Conservation (phyloP, 352 stramenopile genomes). For the Phytopythium helicoides region DNA sequence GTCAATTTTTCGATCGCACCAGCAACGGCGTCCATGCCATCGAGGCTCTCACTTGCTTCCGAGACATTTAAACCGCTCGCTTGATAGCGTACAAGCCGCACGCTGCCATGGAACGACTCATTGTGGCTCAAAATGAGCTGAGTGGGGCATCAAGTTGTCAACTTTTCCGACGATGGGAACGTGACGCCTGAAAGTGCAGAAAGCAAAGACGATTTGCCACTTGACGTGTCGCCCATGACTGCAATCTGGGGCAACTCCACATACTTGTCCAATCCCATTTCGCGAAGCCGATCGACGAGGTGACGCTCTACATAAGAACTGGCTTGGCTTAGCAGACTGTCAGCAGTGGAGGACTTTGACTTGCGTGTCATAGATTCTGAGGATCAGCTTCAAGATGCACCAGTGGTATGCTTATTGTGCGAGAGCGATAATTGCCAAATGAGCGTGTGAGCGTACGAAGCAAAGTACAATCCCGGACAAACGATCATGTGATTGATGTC, state of each 20-base stretch:
- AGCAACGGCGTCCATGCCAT: constrained; percentile 36
- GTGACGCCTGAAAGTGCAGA: constrained; percentile 79
- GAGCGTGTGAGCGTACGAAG: too few relatives aligned
- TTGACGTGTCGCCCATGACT: constrained; percentile 90
- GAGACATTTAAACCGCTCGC: constrained; percentile 11
- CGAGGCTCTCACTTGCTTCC: constrained; percentile 17
- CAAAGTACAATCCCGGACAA: too few relatives aligned
- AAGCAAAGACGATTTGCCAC: constrained; percentile 86
- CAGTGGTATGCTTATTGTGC: too few relatives aligned
- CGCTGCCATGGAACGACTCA: constrained; percentile 35
- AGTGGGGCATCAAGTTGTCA: constrained; percentile 81
- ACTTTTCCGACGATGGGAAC: constrained; percentile 74
- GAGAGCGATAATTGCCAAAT: too few relatives aligned
- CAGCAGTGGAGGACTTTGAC: background rate
- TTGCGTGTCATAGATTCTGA: too few relatives aligned
- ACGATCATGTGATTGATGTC: too few relatives aligned
- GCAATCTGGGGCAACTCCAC: constrained; percentile 89
- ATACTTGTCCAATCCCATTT: constrained; percentile 61
- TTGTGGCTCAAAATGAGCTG: constrained; percentile 62
- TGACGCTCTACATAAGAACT: constrained; percentile 15
- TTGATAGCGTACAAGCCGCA: constrained; percentile 65
- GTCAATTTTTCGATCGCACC: constrained; percentile 42
- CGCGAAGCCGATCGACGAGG: constrained; percentile 47
- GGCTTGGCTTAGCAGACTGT: background rate
- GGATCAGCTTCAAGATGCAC: too few relatives aligned